Evolutionary conservation across 208 protist species (phyloP), one percentile per base, ranked within the genome.

Genomic region (Trypanosoma theileri): DNA sequence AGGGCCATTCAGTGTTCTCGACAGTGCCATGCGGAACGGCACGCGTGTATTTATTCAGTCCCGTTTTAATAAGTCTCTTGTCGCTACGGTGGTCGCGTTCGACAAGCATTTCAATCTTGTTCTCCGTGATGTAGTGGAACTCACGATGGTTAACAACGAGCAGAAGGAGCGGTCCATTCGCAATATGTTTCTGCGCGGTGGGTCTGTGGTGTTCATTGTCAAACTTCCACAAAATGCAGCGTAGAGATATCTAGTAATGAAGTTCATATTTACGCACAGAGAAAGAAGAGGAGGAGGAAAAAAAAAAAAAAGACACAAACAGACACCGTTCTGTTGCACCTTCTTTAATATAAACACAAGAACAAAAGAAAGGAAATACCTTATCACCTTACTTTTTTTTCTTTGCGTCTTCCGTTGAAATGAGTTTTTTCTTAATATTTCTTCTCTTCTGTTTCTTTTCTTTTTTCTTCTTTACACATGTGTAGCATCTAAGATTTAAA

Each of bases 61-160:
- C 69, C 91, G 99, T 46, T 99, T 99, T 80, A 99, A 99, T 82
- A 98, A 98, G 60, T 99, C 99, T 73, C 84, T 99, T 9, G 77
- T 99, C 24, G 98, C 86, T 9, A 87, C 93, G 28, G 98, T 99
- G 1, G 96, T 98, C 72, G 99, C 99, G 8, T 99, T 99, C 81
- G 99, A 99, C 81, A 92, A 99, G 48, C 99, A 99, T 85, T 99
- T 98, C 74, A 99, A 99, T 77, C 96, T 99, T 79, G 97, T 99
- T 17, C 86, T 99, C n/a, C 80, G 81, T n/a, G 82, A 91, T 48
- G 90, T 92, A 0, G 78, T 81, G 17, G 90, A 96, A 59, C 67
- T 96, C 46, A 82, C 79, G n/a, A 77, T 76, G 59, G 69, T 89
- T 12, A 98, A 99, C 74, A 94, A 98, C 58, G 98, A 98, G 46